phyloP scores from a whole-genome alignment of 2,329 filamentous ascomycete genomes.

The Fusarium sp. region DNA sequence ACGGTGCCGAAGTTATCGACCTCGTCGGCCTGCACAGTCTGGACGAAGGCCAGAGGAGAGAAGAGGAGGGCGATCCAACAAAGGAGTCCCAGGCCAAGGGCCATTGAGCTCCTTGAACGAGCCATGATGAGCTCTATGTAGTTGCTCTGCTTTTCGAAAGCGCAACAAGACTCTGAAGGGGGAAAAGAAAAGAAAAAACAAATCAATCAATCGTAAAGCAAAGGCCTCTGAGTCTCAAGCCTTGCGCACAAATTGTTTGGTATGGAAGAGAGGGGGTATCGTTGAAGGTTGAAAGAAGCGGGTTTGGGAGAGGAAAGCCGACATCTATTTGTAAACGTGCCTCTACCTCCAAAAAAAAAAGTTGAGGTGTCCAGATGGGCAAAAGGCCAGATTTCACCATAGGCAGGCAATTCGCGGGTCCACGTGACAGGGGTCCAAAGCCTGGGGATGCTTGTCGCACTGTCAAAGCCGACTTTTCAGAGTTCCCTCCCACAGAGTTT shows the following conservation, averaged over 20 bases:
- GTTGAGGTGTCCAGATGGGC: conserved; percentile 59
- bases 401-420: conserved; percentile 40
- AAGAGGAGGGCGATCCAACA: conserved; percentile 94
- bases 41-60: conserved; percentile 86
- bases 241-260: conserved; percentile 50
- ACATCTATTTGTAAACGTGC: conserved; percentile 53
- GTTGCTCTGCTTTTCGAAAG: conserved; percentile 38
- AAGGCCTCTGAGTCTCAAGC: conserved; percentile 48
- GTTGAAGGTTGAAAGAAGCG: conserved; percentile 49
- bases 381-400: conserved; percentile 49
- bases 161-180: conserved; percentile 41
- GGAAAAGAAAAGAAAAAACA: conserved; percentile 44
- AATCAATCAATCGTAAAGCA: conserved; percentile 42
- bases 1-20: conserved; percentile 87
- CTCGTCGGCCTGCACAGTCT: conserved; percentile 79
- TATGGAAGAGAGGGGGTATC: conserved; percentile 48
- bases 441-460: conserved; percentile 18
- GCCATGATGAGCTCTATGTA: conserved; percentile 58
- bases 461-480: conserved; percentile 36
- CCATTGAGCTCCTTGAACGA: conserved; percentile 75
- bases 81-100: conserved; percentile 87
- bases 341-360: conserved; percentile 53
- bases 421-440: conserved; percentile 53
- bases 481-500: background rate
- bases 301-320: conserved; percentile 50